phyloP scores from a whole-genome alignment of 108 stramenopile species.

The Pseudonitzschia multiseries region DNA sequence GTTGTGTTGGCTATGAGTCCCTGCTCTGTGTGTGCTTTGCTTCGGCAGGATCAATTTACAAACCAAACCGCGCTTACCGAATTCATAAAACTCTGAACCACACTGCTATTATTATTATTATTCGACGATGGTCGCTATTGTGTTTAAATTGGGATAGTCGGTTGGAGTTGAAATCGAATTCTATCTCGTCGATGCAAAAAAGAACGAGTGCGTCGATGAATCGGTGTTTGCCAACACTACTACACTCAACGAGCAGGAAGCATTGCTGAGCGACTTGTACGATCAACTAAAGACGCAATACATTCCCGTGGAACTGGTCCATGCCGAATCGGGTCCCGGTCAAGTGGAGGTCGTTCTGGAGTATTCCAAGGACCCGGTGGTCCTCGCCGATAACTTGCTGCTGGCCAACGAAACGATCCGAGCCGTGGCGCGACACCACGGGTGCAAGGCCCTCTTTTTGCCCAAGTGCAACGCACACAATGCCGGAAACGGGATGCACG shows the following conservation, averaged over 20 bases:
- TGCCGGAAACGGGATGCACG: slow-evolving; percentile 80
- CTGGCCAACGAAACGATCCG: slow-evolving; percentile 70
- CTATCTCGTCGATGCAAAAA: slow-evolving; percentile 39
- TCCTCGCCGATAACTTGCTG: slow-evolving; percentile 65
- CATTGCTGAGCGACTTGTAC: slow-evolving; percentile 59
- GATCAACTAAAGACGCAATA: slow-evolving; percentile 66
- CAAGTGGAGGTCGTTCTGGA: slow-evolving; percentile 79
- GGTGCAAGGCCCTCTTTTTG: slow-evolving; percentile 62
- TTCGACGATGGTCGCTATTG: not conserved
- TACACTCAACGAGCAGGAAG: slow-evolving; percentile 76
- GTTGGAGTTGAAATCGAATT: slow-evolving; percentile 84
- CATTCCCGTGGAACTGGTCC: slow-evolving; percentile 67
- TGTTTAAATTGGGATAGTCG: slow-evolving; percentile 4
- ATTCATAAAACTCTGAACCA: not conserved
- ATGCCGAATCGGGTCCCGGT: slow-evolving; percentile 74
- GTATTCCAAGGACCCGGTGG: slow-evolving; percentile 54
- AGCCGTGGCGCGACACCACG: slow-evolving; percentile 51
- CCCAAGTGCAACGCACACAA: slow-evolving; percentile 60
- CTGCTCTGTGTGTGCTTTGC: no score
- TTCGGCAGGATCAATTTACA: not conserved
- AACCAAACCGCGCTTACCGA: no score
- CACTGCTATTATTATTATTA: not conserved
- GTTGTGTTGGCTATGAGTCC: no score
- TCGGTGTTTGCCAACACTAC: slow-evolving; percentile 62
- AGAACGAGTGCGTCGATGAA: slow-evolving; percentile 47